Evolutionary conservation across 371 early-diverging fungal genomes (phyloP).

Genomic region (Mucor saturninus): DNA sequence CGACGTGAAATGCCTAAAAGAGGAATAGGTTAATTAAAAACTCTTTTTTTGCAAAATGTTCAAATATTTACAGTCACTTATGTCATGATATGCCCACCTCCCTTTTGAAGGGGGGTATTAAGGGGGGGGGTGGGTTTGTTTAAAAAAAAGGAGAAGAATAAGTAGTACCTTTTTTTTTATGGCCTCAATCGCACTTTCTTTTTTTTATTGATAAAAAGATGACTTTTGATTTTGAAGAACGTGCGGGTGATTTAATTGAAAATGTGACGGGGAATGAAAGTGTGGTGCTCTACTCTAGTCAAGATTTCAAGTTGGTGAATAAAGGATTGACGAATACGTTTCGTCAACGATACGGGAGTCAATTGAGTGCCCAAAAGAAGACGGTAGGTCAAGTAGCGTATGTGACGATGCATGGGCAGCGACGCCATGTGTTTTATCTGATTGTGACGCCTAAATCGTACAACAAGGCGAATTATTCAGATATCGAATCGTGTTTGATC

Average conservation of each 20-base stretch:
- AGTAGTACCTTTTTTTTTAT: slow-evolving; percentile 2
- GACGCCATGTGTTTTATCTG: slow-evolving; percentile 36
- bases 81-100: too few species aligned
- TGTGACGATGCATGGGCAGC: slow-evolving; percentile 5
- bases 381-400: slow-evolving; percentile 37
- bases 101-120: too few species aligned
- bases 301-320: slow-evolving; percentile 34
- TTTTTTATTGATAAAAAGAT: slow-evolving; percentile 20
- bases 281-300: slow-evolving; percentile 34
- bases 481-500: slow-evolving; percentile 36
- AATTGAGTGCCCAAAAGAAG: slow-evolving; percentile 32
- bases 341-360: slow-evolving; percentile 31
- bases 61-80: too few species aligned
- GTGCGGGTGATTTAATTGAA: slow-evolving; percentile 34
- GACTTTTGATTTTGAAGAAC: slow-evolving; percentile 52
- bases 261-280: slow-evolving; percentile 25
- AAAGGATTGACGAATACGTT: slow-evolving; percentile 33
- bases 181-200: slow-evolving; percentile 10
- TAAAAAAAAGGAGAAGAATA: too few species aligned
- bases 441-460: slow-evolving; percentile 35
- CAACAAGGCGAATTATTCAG: slow-evolving; percentile 31
- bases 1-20: too few species aligned
- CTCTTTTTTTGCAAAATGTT: too few species aligned
- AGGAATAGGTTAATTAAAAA: too few species aligned
- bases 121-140: neutral